Evolutionary conservation across 179 eudicot genomes (phyloP).

Genomic region (Silene coronaria): DNA sequence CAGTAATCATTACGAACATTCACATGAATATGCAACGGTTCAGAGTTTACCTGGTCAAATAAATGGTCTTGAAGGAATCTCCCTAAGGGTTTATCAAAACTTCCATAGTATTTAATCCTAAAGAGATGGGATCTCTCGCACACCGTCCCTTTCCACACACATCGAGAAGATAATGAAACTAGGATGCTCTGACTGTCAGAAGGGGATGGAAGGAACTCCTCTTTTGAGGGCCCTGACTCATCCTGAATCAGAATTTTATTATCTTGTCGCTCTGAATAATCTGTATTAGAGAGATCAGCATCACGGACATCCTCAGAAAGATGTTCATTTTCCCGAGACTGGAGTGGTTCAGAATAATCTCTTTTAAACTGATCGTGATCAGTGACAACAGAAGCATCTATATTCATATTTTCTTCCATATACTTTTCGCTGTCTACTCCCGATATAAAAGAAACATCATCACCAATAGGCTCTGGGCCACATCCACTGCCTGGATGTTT

Average conservation of each 20-base stretch:
- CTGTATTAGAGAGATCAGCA: conserved; percentile 23
- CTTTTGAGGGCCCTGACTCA: conserved; percentile 42
- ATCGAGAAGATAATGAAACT: conserved; percentile 86
- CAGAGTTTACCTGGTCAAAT: conserved; percentile 68
- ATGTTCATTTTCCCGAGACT: conserved; percentile 15
- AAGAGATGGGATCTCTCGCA: conserved; percentile 94
- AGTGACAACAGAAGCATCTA: conserved; percentile 26
- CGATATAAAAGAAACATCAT: conserved; percentile 27
- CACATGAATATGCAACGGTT: neutral
- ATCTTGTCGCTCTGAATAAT: conserved; percentile 35
- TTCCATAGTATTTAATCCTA: conserved; percentile 92
- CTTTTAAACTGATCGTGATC: conserved; percentile 17
- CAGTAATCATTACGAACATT: neutral
- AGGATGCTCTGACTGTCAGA: conserved; percentile 88
- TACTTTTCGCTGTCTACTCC: conserved; percentile 24
- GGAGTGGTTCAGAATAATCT: conserved; percentile 24
- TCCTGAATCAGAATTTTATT: conserved; percentile 29
- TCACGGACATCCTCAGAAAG: conserved; percentile 21
- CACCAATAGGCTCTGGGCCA: conserved; percentile 22
- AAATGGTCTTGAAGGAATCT: conserved; percentile 86
- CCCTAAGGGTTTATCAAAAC: conserved; percentile 89
- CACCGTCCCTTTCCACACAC: conserved; percentile 96
- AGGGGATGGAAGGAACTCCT: conserved; percentile 83
- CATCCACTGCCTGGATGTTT: conserved; percentile 14
- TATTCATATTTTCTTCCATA: conserved; percentile 17